Evolutionary conservation across 345 rosid species (phyloP).

Genomic region (Melaleuca quinquenervia): DNA sequence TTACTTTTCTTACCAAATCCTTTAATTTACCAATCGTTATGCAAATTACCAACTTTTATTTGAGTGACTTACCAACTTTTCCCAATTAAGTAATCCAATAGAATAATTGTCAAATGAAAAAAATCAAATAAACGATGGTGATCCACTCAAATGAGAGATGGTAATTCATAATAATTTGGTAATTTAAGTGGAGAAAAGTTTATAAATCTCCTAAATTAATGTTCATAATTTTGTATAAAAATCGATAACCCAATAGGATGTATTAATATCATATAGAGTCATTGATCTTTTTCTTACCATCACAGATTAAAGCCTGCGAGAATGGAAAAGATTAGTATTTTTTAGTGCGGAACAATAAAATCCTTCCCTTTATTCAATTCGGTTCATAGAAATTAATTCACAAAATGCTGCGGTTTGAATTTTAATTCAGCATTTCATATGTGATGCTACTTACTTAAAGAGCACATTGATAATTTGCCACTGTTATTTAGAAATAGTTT

Average conservation of each 20-base stretch:
- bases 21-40: not conserved
- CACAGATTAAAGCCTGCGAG: not conserved
- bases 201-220: not conserved
- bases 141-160: not conserved
- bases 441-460: not conserved
- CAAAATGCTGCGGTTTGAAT: not conserved
- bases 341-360: not conserved
- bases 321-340: not conserved
- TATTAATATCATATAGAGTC: not conserved
- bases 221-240: too few relatives aligned
- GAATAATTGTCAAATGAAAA: not conserved
- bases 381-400: not conserved
- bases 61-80: not conserved
- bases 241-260: not conserved
- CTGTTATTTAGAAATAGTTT: not conserved
- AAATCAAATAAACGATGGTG: not conserved
- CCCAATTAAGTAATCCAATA: not conserved
- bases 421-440: too few relatives aligned
- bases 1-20: not conserved
- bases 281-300: not conserved
- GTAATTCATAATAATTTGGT: not conserved
- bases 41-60: not conserved
- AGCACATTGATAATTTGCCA: not conserved
- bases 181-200: not conserved
- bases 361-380: not conserved